Base-by-base conservation (phyloP, 2,329 filamentous ascomycete species). In the Beauveria sp. region DNA sequence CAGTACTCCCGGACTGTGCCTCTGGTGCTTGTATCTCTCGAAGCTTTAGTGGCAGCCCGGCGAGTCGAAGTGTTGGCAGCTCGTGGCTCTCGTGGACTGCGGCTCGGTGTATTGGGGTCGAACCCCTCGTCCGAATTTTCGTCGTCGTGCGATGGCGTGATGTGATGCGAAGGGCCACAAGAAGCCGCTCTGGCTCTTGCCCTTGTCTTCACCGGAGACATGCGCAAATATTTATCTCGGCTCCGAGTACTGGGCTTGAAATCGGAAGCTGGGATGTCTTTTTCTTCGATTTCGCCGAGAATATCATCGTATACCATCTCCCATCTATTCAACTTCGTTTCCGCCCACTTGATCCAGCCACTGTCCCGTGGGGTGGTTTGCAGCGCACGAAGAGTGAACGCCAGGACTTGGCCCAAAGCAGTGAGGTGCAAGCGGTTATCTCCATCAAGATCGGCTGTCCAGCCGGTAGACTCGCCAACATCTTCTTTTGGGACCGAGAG, bases 1-100 rank as follows among this genome's bases (percentile, higher is more conserved):
- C 28, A 52, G 50, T 52, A 52, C 50, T 52, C 5, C 26, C 28
- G 28, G 16, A 5, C 9, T 34, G 50, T 4, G 16, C 50, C 16
- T 38, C 50, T 51, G 3, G 16, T 31, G 24, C 31, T 24, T 20
- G 9, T 14, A 14, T 12, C 31, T 38, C 31, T 34, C n/a, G 2
- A 31, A 9, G 24, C 18, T 26, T 31, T 9, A 22, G 22, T 20
- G 14, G 22, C 5, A 26, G 26, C 12, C 16, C 5, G 48, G 48
- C 26, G 24, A n/a, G 1, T 51, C 7, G 26, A 51, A 51, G 48
- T 3, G 48, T 51, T 26, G 14, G 48, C 5, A 12, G 50, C 50
- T 16, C 28, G 28, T 38, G 26, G 2, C 31, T 0, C 76, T 72
- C 20, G 64, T 70, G 4, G 49, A 65, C 1, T 60, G 65, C 50